Evolutionary conservation across 768 basidiomycete genomes (phyloP).

Genomic region (Cystofilobasidium ferigula): DNA sequence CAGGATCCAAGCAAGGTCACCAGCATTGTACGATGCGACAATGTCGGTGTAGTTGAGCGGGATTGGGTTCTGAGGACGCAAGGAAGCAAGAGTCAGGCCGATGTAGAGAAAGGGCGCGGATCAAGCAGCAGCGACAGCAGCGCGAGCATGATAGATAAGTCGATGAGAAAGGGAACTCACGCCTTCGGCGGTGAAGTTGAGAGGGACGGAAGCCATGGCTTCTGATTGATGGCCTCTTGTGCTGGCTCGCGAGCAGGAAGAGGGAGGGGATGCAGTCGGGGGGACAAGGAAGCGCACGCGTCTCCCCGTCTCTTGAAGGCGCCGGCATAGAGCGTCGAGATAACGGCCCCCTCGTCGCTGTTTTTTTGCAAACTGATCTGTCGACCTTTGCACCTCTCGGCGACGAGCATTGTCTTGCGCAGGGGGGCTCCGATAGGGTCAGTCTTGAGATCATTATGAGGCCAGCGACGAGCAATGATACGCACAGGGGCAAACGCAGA

Average conservation of each 20-base stretch:
- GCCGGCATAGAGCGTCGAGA: no score
- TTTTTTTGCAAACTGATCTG: no score
- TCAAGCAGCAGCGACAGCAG: background rate
- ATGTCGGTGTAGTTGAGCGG: background rate
- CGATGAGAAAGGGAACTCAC: background rate
- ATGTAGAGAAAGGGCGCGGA: background rate
- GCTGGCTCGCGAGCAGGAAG: background rate
- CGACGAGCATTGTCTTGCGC: no score
- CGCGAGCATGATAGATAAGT: no score
- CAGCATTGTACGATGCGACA: slow-evolving; percentile 17
- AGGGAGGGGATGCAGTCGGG: background rate
- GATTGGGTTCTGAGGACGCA: slow-evolving; percentile 8
- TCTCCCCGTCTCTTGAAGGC: no score
- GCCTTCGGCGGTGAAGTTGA: slow-evolving; percentile 8
- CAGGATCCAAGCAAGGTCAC: slow-evolving; percentile 25
- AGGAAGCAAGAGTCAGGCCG: background rate
- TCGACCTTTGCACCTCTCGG: no score
- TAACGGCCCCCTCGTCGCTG: no score
- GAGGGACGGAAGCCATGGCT: slow-evolving; percentile 6
- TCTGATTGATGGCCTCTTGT: background rate
- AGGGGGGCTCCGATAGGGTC: no score
- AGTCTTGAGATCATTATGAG: no score
- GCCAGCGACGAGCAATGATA: no score
- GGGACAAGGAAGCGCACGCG: no score
- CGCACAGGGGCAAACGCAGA: no score